Percentiles rank a stretch among this genome's conserved stretches.
Evolutionary conservation across 2,329 filamentous ascomycete genomes (phyloP).

Genomic region (Pseudocercospora eumusae): DNA sequence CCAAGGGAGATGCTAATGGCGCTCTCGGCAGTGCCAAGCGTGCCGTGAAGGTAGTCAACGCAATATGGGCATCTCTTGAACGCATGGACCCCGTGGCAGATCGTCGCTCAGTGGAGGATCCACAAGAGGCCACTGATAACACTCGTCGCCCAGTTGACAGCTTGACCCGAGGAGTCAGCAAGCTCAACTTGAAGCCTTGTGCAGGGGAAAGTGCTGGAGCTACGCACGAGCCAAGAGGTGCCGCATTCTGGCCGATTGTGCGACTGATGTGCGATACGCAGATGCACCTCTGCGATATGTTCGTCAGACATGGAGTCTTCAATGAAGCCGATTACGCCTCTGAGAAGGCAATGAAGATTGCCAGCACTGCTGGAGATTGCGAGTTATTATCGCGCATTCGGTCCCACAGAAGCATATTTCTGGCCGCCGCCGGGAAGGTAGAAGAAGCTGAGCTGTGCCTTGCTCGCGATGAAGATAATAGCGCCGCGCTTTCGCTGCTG

Average conservation of each 20-base stretch:
- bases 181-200: slow-evolving; percentile 41
- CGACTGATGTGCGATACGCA: slow-evolving; percentile 71
- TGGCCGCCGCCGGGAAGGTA: slow-evolving; percentile 29
- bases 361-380: slow-evolving; percentile 45
- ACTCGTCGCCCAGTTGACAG: slow-evolving; percentile 16
- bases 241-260: slow-evolving; percentile 78
- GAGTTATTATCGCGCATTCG: slow-evolving; percentile 23
- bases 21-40: slow-evolving; percentile 36
- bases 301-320: slow-evolving; percentile 80
- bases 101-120: background rate
- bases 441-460: slow-evolving; percentile 39
- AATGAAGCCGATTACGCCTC: slow-evolving; percentile 86
- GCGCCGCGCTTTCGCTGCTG: slow-evolving; percentile 12
- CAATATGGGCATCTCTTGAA: slow-evolving; percentile 34
- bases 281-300: slow-evolving; percentile 73
- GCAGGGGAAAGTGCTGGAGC: background rate
- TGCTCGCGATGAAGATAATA: slow-evolving; percentile 17
- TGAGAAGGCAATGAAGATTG: slow-evolving; percentile 78
- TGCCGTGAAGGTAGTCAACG: slow-evolving; percentile 33
- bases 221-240: slow-evolving; percentile 50
- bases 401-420: slow-evolving; percentile 30
- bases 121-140: slow-evolving; percentile 22
- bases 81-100: background rate
- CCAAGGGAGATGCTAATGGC: slow-evolving; percentile 22
- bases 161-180: slow-evolving; percentile 36